phyloP scores from a whole-genome alignment of 2,329 filamentous ascomycete genomes.

The Tolypocladium album region DNA sequence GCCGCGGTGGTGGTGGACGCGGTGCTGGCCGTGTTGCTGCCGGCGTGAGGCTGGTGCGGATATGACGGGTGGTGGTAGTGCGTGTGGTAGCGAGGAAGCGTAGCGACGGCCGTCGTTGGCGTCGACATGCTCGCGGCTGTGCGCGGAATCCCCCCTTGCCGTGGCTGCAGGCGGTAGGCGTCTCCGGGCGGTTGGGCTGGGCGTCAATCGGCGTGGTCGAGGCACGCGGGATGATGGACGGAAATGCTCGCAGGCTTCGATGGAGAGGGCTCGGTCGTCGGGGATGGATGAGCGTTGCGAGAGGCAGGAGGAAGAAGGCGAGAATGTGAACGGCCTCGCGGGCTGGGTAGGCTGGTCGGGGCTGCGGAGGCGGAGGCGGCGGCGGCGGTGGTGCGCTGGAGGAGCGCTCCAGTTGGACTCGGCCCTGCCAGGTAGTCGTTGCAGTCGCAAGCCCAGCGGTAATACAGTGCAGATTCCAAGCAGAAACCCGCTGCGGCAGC shows the following conservation, averaged over 20 bases:
- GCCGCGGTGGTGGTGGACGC: conserved; percentile 8
- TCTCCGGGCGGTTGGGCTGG: not conserved
- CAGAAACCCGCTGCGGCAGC: not conserved
- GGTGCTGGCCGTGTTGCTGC: conserved; percentile 8
- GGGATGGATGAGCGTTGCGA: not conserved
- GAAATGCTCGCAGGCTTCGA: not conserved
- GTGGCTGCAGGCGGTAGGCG: conserved; percentile 1
- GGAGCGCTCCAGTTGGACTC: not conserved
- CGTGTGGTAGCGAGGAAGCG: conserved; percentile 57
- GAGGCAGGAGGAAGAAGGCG: not conserved
- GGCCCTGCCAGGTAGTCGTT: not conserved
- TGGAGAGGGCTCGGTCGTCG: not conserved
- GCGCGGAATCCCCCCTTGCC: conserved; percentile 1
- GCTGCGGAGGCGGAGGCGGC: not conserved
- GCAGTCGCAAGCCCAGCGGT: not conserved
- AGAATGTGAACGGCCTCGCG: not conserved
- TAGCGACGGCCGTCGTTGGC: conserved; percentile 65
- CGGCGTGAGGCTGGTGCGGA: conserved; percentile 25
- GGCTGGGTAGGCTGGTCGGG: not conserved
- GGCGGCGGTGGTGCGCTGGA: not conserved
- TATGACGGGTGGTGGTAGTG: conserved; percentile 53
- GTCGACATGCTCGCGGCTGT: conserved; percentile 54
- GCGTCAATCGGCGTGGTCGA: not conserved
- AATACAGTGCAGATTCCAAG: not conserved
- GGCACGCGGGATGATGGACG: not conserved